Conservation (phyloP, 108 stramenopile species). For the Licmophora abbreviata region DNA sequence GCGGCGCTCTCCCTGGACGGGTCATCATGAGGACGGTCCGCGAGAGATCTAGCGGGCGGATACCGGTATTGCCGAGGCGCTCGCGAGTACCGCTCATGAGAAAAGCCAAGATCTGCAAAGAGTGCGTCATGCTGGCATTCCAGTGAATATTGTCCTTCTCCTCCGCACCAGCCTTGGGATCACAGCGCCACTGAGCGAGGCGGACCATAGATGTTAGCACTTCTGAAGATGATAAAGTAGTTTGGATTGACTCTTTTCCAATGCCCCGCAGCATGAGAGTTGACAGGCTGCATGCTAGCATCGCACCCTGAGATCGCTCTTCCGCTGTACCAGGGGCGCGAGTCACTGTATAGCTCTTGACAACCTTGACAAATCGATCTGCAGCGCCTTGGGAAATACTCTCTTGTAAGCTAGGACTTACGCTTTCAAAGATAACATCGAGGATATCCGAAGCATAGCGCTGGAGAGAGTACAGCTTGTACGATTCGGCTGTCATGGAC, state of each 20-base stretch:
- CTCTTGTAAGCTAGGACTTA: constrained; percentile 17
- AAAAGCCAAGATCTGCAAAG: constrained; percentile 35
- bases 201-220: constrained; percentile 19
- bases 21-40: constrained; percentile 42
- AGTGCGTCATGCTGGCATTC: constrained; percentile 54
- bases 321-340: constrained; percentile 11
- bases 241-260: constrained; percentile 21
- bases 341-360: constrained; percentile 26
- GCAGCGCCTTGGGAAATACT: constrained; percentile 9
- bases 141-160: constrained; percentile 28
- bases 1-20: constrained; percentile 45
- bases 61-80: neutral
- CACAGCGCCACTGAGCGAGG: constrained; percentile 36
- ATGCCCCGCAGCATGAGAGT: constrained; percentile 29
- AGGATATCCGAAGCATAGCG: constrained; percentile 35
- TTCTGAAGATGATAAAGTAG: constrained; percentile 9
- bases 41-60: constrained; percentile 6
- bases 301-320: constrained; percentile 21
- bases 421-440: constrained; percentile 28
- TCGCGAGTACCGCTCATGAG: constrained; percentile 9
- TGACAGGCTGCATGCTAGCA: constrained; percentile 39
- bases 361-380: constrained; percentile 19
- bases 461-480: constrained; percentile 13
- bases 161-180: constrained; percentile 27
- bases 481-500: constrained; percentile 1